Conservation (phyloP, 2,329 filamentous ascomycete genomes). For the Fusarium sacchari region DNA sequence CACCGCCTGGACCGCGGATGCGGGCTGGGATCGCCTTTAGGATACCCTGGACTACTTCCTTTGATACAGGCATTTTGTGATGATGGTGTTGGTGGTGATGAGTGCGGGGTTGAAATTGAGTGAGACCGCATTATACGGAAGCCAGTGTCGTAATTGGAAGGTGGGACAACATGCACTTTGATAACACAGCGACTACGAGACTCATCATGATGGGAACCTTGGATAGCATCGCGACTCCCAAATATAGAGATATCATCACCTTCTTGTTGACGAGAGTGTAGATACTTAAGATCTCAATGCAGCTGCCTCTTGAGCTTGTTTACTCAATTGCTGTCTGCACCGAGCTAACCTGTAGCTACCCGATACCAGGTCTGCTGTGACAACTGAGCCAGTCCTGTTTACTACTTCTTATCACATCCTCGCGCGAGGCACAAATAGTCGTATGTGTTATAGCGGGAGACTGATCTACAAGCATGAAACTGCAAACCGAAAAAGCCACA, state of each 20-base stretch:
- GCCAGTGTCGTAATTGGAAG: slow-evolving; percentile 19
- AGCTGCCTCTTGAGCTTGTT: not conserved
- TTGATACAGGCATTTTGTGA: slow-evolving; percentile 17
- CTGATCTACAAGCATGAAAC: not conserved
- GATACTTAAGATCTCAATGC: not conserved
- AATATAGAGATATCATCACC: too few species aligned
- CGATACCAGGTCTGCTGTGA: not conserved
- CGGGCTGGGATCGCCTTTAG: slow-evolving; percentile 17
- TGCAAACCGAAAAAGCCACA: not conserved
- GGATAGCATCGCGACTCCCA: not conserved
- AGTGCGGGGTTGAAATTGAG: slow-evolving; percentile 16
- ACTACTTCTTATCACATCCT: not conserved
- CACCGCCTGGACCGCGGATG: slow-evolving; percentile 28
- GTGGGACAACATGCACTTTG: slow-evolving; percentile 21
- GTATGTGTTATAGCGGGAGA: not conserved
- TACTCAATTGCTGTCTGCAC: not conserved
- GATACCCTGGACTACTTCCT: slow-evolving; percentile 14
- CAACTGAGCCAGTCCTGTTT: not conserved
- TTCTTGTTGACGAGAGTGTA: too few species aligned
- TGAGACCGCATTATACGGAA: not conserved
- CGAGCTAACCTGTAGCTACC: not conserved
- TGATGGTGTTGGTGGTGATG: not conserved
- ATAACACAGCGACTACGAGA: not conserved
- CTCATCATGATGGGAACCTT: not conserved
- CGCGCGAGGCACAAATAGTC: not conserved